Base-by-base conservation (phyloP, 768 basidiomycete species). In the Paxillus involutus region DNA sequence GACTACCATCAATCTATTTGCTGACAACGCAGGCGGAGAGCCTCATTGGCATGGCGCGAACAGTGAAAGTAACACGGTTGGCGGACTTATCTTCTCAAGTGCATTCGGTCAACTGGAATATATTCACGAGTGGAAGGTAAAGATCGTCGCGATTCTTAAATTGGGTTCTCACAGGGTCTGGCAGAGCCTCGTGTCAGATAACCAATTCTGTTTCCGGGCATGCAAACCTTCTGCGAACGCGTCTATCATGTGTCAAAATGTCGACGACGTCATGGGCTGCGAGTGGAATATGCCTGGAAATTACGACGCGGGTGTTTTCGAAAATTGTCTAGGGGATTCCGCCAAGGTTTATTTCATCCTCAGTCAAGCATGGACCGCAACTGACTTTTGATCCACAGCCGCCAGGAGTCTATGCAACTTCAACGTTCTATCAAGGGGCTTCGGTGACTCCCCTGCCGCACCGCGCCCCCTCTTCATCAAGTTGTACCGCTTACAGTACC, bases 101-200 rank as follows among this genome's bases (percentile, higher is more conserved):
- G 85, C 84, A n/a, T 89, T 85, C 68, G 84, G 82, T 19, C 70
- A 73, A 44, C 58, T 81, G 4, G 58, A 79, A 59, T 78, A 89
- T 62, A 73, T 88, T 39, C 77, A 83, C 59, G 84, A 91, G 64
- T 92, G 91, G 91, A 89, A 85, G 44, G 82, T 79, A 69, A 63
- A 59, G 42, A 35, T 48, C 50, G 35, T 56, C 36, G 36, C 45
- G 24, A 24, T 59, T 19, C 40, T 55, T 33, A 39, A 36, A 24
- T 39, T 49, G 39, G 44, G n/a, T 46, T 59, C 56, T 59, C 17
- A 62, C 56, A 24, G 26, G 36, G 45, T 53, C 44, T 46, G 35
- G 56, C 58, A 85, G 84, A 84, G 85, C 69, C 88, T 86, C 62
- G 75, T 90, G 51, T 77, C 80, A 5, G 74, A 73, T 57, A 64